Evolutionary conservation across 352 stramenopile species (phyloP), one percentile per base, ranked within the genome.

Genomic region (Globisporangium sylvaticum): DNA sequence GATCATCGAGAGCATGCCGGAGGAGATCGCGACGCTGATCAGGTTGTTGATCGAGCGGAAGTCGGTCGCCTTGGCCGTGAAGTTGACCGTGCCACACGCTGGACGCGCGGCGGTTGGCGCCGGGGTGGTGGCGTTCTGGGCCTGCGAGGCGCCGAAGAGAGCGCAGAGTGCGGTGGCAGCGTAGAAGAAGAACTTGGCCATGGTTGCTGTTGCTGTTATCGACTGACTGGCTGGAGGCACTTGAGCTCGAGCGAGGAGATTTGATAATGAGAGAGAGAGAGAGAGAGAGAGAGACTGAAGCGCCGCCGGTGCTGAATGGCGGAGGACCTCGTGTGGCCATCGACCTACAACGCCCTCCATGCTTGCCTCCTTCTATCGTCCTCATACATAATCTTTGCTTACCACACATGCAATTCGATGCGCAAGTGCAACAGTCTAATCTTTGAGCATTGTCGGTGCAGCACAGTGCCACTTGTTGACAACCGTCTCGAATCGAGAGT

Each of bases 21-120:
- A 58, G 48, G 46, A 54, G 39, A 66, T 61, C 55, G 73, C 79
- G 32, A 83, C 37, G 48, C 78, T 73, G 22, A 86, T 66, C 46
- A 87, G 62, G 24, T 66, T 73, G 76, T 87, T 88, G 68, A 87
- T 69, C 59, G 70, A 65, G 52, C 65, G 69, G 69, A 89, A 72
- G 65, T 86, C 79, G 29, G 66, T 73, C 29, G 70, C 70, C 32
- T 75, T 77, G 8, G 77, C 75, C 55, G 72, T 62, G 69, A 82
- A 88, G 60, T 79, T 74, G 29, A 80, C 39, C 5, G 39, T 48
- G 4, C 39, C 15, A 22, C 39, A 48, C 39, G 65, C 55, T 78
- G 68, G 59, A 69, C 62, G 66, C 79, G 87, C 14, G 46, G 77
- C 75, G 62, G 75, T 64, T 48, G 68, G 20, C 3, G 46, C 20